Percentiles rank a stretch among this genome's conserved stretches.
These are phyloP conservation scores for Dioszegia crocea DNA, from an alignment of 768 basidiomycete species.

Conservation along the genomic window DNA sequence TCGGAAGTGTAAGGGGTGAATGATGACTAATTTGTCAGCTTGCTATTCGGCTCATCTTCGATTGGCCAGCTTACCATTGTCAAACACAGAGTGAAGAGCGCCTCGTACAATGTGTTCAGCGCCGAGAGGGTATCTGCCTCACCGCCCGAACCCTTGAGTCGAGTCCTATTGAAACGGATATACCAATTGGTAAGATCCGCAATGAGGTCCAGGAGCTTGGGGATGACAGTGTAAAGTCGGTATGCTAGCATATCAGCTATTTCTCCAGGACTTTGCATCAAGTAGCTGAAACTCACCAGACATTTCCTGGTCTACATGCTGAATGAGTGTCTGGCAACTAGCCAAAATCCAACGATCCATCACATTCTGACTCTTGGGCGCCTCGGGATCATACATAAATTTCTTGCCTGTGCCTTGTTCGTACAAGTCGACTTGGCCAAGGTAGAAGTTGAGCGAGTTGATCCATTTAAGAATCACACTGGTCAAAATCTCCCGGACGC, in stretches of 20 bases:
- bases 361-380: constrained; percentile 77
- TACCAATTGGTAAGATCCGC: constrained; percentile 99
- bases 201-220: constrained; percentile 82
- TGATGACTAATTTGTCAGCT: constrained; percentile 63
- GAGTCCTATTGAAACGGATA: constrained; percentile 94
- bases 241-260: constrained; percentile 58
- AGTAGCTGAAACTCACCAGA: constrained; percentile 60
- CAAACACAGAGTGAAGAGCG: constrained; percentile 84
- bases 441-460: constrained; percentile 98
- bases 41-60: neutral
- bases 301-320: constrained; percentile 89
- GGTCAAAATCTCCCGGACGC: constrained; percentile 91
- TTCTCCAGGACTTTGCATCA: too few species aligned
- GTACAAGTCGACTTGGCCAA: constrained; percentile 83
- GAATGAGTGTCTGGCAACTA: constrained; percentile 93
- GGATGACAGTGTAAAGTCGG: constrained; percentile 93
- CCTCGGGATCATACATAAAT: constrained; percentile 84
- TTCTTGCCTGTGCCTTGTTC: constrained; percentile 72
- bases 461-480: constrained; percentile 97
- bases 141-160: constrained; percentile 92
- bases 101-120: constrained; percentile 92
- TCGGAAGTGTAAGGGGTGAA: constrained; percentile 98
- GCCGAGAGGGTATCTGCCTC: constrained; percentile 79
- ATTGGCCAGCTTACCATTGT: constrained; percentile 70
- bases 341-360: constrained; percentile 99